phyloP scores from a whole-genome alignment of 495 filamentous ascomycete species.

The Lepraria neglecta region DNA sequence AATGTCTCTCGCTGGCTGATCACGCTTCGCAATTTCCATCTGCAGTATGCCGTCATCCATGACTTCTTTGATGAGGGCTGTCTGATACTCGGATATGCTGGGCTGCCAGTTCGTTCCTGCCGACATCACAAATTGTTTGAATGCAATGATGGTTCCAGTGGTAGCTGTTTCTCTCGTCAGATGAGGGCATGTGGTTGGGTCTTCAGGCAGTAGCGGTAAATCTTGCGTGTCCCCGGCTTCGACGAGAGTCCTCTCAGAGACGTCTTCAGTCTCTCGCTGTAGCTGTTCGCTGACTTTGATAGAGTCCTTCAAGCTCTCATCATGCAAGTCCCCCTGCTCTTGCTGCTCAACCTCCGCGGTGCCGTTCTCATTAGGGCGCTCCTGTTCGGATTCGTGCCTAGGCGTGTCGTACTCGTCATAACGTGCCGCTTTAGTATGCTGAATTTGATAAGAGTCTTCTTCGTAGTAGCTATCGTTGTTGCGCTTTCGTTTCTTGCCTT shows the following conservation, averaged over 20 bases:
- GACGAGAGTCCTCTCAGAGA: constrained; percentile 31
- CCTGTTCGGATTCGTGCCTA: not conserved
- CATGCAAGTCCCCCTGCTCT: not conserved
- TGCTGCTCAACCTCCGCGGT: not conserved
- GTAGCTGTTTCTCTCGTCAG: constrained; percentile 50
- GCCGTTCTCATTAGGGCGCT: not conserved
- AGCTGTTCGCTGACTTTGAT: constrained; percentile 30
- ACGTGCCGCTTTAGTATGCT: constrained; percentile 6
- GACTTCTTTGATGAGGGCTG: constrained; percentile 56
- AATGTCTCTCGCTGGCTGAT: constrained; percentile 48
- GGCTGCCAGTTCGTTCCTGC: constrained; percentile 74
- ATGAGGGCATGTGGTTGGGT: constrained; percentile 49
- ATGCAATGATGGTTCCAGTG: constrained; percentile 67
- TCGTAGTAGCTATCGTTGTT: constrained; percentile 31
- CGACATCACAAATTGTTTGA: constrained; percentile 68
- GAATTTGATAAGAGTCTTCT: constrained; percentile 9
- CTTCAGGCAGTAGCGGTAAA: constrained; percentile 59
- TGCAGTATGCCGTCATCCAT: constrained; percentile 44
- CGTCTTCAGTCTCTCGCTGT: constrained; percentile 29
- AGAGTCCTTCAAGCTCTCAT: constrained; percentile 28
- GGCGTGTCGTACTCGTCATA: not conserved
- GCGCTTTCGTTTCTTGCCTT: constrained; percentile 49
- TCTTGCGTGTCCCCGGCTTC: constrained; percentile 37
- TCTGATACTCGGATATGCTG: constrained; percentile 57
- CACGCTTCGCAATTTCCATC: constrained; percentile 63